These are phyloP conservation scores for Candida germanica DNA, from an alignment of 805 yeast species.

Conservation along the genomic window DNA sequence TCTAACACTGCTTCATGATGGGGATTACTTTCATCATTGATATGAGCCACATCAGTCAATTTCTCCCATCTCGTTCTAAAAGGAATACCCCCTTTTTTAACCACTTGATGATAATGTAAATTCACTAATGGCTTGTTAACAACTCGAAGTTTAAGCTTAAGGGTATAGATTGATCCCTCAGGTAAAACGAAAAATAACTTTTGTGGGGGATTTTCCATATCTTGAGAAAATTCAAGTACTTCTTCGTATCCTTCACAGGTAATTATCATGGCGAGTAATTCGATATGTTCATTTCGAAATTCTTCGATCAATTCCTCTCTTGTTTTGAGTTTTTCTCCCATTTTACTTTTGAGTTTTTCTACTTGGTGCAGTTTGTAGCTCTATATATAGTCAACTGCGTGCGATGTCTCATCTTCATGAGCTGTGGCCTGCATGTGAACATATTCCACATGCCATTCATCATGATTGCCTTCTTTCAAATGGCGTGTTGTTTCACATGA, in stretches of 20 bases:
- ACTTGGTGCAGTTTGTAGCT: too few species aligned
- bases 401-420: conserved; percentile 1
- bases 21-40: conserved; percentile 17
- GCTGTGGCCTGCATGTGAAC: conserved; percentile 4
- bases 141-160: conserved; percentile 23
- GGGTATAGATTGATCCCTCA: conserved; percentile 21
- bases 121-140: conserved; percentile 18
- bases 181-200: conserved; percentile 23
- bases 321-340: conserved; percentile 4
- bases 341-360: too few species aligned
- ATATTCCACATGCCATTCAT: background rate
- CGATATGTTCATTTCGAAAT: conserved; percentile 23
- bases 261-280: conserved; percentile 23
- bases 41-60: conserved; percentile 18
- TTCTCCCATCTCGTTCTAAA: conserved; percentile 19
- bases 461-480: too few species aligned
- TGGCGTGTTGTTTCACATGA: too few species aligned
- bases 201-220: conserved; percentile 26
- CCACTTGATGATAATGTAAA: conserved; percentile 25
- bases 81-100: conserved; percentile 25
- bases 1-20: conserved; percentile 20
- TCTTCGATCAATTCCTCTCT: conserved; percentile 15
- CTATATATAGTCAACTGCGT: too few species aligned
- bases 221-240: conserved; percentile 17
- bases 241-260: conserved; percentile 26